Evolutionary conservation across 164 flowering plant genomes (phyloP).

Genomic region (Stephania yunnanensis): DNA sequence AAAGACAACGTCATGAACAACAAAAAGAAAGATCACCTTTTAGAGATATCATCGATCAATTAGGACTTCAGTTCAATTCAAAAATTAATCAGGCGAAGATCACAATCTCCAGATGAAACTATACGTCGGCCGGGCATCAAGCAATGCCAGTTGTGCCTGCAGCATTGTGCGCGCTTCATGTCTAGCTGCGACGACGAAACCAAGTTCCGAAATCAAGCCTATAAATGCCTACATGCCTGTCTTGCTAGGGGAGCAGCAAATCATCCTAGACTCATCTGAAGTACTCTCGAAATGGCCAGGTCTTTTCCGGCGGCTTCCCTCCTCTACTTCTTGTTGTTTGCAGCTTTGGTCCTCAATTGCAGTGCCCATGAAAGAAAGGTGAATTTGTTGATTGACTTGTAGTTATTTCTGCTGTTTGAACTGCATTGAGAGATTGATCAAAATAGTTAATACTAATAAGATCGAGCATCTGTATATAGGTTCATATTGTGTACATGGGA

Average conservation of each 20-base stretch:
- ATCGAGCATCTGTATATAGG: not conserved
- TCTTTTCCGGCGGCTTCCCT: not conserved
- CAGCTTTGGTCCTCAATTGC: constrained; percentile 5
- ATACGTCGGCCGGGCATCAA: not conserved
- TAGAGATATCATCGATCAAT: not conserved
- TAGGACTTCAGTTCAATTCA: too few relatives aligned
- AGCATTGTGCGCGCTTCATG: not conserved
- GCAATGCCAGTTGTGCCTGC: not conserved
- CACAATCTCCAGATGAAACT: not conserved
- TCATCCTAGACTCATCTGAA: not conserved
- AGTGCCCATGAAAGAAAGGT: constrained; percentile 10
- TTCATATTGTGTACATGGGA: constrained; percentile 14
- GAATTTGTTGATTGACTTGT: not conserved
- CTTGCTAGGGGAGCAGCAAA: not conserved
- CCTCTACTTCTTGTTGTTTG: constrained; percentile 4
- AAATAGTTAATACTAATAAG: not conserved
- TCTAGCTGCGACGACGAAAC: not conserved
- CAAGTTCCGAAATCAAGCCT: not conserved
- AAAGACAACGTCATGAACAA: not conserved
- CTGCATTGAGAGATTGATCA: not conserved
- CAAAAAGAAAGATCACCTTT: not conserved
- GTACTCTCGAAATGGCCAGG: not conserved
- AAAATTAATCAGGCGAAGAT: not conserved
- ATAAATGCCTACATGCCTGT: constrained; percentile 1
- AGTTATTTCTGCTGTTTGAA: not conserved